Evolutionary conservation across 805 yeast species (phyloP).

Genomic region (Wickerhamomyces chaumierensis): DNA sequence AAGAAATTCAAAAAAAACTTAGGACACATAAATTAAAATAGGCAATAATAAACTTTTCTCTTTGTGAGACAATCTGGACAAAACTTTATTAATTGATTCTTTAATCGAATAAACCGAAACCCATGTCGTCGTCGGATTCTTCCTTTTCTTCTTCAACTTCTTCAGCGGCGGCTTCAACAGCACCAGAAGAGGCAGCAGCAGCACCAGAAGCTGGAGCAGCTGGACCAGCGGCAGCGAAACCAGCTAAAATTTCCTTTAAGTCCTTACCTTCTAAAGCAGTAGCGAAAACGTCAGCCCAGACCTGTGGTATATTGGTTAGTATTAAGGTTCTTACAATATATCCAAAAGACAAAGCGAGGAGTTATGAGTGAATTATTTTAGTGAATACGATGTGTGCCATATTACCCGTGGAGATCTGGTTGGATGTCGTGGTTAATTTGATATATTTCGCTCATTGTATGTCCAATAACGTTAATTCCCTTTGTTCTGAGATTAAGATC

Average conservation of each 20-base stretch:
- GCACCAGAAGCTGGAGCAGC: slow-evolving; percentile 40
- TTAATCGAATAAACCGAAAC: slow-evolving; percentile 86
- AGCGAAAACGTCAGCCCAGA: slow-evolving; percentile 77
- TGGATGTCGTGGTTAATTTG: no score
- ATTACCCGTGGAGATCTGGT: no score
- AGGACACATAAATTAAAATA: slow-evolving; percentile 24
- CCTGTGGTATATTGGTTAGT: slow-evolving; percentile 20
- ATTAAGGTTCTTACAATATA: no score
- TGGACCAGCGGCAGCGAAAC: slow-evolving; percentile 40
- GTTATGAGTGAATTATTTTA: no score
- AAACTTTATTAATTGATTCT: slow-evolving; percentile 1
- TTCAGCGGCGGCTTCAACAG: slow-evolving; percentile 46
- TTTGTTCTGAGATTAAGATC: no score
- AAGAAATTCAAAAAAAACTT: slow-evolving; percentile 35
- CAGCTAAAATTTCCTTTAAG: slow-evolving; percentile 55
- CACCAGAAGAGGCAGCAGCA: slow-evolving; percentile 34
- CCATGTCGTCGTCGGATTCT: slow-evolving; percentile 79
- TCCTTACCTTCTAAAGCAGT: slow-evolving; percentile 75
- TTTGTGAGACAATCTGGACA: background rate
- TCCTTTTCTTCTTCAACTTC: slow-evolving; percentile 50
- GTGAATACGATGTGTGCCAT: no score
- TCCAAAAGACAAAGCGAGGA: no score
- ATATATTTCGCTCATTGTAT: no score
- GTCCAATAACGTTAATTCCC: no score
- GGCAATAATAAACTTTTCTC: slow-evolving; percentile 46